Evolutionary conservation across 352 stramenopile species (phyloP).

Genomic region (Stramenopiles sp.): DNA sequence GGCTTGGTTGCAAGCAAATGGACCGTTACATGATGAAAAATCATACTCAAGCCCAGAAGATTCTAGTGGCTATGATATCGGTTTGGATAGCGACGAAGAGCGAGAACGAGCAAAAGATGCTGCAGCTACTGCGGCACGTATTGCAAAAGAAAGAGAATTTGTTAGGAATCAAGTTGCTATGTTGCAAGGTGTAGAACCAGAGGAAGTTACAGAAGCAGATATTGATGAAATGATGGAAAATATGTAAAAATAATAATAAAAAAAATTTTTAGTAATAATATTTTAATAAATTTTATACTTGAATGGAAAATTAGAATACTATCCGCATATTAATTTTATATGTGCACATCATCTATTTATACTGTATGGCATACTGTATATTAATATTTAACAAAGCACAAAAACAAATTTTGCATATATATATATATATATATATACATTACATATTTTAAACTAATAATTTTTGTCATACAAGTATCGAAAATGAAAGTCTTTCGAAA

Average conservation of each 20-base stretch:
- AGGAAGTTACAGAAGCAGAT: background rate
- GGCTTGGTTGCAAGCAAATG: background rate
- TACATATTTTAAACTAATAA: too few species aligned
- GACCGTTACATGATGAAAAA: background rate
- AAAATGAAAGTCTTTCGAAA: too few species aligned
- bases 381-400: too few species aligned
- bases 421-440: too few species aligned
- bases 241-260: background rate
- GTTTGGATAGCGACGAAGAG: background rate
- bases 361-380: too few species aligned
- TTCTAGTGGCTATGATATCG: background rate
- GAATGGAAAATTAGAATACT: too few species aligned
- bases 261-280: background rate
- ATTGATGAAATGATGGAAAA: slow-evolving; percentile 4
- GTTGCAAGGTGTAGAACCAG: background rate
- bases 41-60: background rate
- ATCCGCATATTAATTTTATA: too few species aligned
- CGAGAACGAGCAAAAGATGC: background rate
- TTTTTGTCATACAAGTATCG: too few species aligned
- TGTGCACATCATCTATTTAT: too few species aligned
- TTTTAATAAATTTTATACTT: too few species aligned
- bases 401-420: too few species aligned
- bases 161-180: background rate
- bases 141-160: background rate
- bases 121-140: background rate